Base-by-base conservation (phyloP, 306 rosid species). In the Ormosia emarginata region DNA sequence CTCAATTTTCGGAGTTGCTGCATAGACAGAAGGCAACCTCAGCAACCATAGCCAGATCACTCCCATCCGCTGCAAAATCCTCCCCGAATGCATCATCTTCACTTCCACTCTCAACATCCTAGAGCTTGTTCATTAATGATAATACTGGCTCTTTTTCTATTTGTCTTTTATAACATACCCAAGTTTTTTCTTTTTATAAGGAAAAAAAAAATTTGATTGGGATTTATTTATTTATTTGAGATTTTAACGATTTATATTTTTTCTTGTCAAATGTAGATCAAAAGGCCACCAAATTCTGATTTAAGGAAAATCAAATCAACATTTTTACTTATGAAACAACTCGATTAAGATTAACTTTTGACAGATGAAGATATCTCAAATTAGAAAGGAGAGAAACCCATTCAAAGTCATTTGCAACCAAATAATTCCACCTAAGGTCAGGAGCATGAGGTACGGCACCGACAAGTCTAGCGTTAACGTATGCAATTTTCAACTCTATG, bases 321-420 rank as follows among this genome's bases (percentile, higher is more conserved):
- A 24, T 24, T 24, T 24, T 24, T 1, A 24, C 24, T 24, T 24
- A 24, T 24, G 24, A 24, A 24, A 24, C 24, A 24, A 1, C 24
- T 24, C 24, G 24, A 24, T 1, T 24, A 24, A 24, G 24, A 24
- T 24, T n/a, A 17, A 36, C 8, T 2, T 0, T 0, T 6, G 52
- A 3, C 9, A 84, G 8, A 32, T 10, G 13, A 69, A 87, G 84
- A 43, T 14, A 13, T 24, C 18, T 84, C 40, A 87, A 61, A 73
- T 49, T 49, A 67, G 76, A 74, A 15, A 84, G 82, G 43, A 13
- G 84, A 62, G 82, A 41, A 52, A 81, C 36, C 85, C 90, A 87
- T 14, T 71, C 58, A 71, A 80, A 66, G 4, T 68, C 52, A 14
- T 59, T 29, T 36, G 50, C 9, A 6, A 5, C 41, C 40, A 77